Evolutionary conservation across 75 land plant genomes (phyloP), one percentile per base, ranked within the genome.

Genomic region (Cunninghamia lanceolata): DNA sequence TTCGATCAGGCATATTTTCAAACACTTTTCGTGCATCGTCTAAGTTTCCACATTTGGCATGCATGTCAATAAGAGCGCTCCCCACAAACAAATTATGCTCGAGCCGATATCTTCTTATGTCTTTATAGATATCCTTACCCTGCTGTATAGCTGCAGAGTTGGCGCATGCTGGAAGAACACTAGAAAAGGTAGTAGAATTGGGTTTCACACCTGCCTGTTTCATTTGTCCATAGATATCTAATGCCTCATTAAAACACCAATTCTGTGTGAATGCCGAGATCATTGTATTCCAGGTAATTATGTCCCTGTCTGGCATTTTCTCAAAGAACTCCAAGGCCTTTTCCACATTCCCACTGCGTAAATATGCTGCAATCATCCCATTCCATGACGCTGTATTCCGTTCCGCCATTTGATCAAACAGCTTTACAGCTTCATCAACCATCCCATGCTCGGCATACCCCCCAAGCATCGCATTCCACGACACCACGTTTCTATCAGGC

Each of bases 61-160:
- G 93, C 94, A 93, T 93, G 88, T 93, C 94, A 3, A 94, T 52
- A 25, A 94, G 85, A 15, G 91, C 89, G 88, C 89, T 94, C 30
- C 84, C 78, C 45, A 94, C 88, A 25, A 85, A 52, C 50, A 75
- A 83, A 82, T 85, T 85, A 82, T 36, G 21, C 19, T 79, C 75
- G n/a, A 85, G 0, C 17, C 68, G 47, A 30, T 46, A 10, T 56
- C 46, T 87, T 34, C 30, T 50, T 39, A 83, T 39, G 70, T 63
- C 54, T 8, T 30, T n/a, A 71, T 88, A 84, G 46, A 85, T 30
- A 78, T 80, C 71, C 30, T 39, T 43, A 28, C 84, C 88, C 68
- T 90, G 82, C 53, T 87, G 86, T 46, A 90, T 80, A 81, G 83
- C 82, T 21, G 86, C 88, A 35, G 85, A 82, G n/a, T 85, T 71